Percentiles rank a stretch among this genome's conserved stretches.
These are phyloP conservation scores for Ganoderma lingzhi DNA, from an alignment of 1,284 basidiomycete genomes.

Conservation along the genomic window DNA sequence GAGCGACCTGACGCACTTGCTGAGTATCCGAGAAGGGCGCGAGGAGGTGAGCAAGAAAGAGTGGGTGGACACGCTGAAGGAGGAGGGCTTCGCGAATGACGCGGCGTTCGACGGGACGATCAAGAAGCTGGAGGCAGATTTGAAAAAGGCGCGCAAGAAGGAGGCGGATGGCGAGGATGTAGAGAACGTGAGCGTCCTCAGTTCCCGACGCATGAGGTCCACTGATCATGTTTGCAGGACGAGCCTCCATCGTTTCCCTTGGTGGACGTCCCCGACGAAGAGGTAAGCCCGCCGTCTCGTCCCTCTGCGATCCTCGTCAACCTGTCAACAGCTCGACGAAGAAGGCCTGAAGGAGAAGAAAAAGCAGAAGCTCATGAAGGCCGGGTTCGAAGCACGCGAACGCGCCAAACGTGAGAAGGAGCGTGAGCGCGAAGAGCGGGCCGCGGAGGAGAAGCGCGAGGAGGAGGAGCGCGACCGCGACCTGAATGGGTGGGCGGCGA, in stretches of 20 bases:
- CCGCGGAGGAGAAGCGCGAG: constrained; percentile 72
- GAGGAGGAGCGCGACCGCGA: constrained; percentile 82
- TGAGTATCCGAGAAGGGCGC: constrained; percentile 71
- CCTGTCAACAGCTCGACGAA: constrained; percentile 76
- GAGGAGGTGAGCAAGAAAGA: constrained; percentile 78
- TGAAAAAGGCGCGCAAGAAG: constrained; percentile 57
- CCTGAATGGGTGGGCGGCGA: constrained; percentile 75
- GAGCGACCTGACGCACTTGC: constrained; percentile 79
- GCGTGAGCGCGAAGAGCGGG: constrained; percentile 80
- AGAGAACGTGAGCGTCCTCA: constrained; percentile 29
- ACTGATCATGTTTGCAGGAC: constrained; percentile 53
- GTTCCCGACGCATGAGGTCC: neutral
- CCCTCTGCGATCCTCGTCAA: neutral
- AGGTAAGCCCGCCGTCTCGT: constrained; percentile 54
- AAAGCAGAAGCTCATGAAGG: constrained; percentile 93
- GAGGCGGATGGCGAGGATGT: constrained; percentile 67
- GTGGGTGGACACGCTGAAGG: constrained; percentile 68
- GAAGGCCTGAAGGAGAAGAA: constrained; percentile 95
- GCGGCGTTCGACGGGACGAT: constrained; percentile 44
- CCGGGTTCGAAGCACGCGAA: constrained; percentile 92
- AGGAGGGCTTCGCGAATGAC: constrained; percentile 79
- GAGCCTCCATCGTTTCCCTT: constrained; percentile 89
- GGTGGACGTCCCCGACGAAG: constrained; percentile 89
- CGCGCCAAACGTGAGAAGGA: constrained; percentile 91
- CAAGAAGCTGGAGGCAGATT: constrained; percentile 48